Conservation (phyloP, 208 protist genomes). For the Balamuthia mandrillaris region DNA sequence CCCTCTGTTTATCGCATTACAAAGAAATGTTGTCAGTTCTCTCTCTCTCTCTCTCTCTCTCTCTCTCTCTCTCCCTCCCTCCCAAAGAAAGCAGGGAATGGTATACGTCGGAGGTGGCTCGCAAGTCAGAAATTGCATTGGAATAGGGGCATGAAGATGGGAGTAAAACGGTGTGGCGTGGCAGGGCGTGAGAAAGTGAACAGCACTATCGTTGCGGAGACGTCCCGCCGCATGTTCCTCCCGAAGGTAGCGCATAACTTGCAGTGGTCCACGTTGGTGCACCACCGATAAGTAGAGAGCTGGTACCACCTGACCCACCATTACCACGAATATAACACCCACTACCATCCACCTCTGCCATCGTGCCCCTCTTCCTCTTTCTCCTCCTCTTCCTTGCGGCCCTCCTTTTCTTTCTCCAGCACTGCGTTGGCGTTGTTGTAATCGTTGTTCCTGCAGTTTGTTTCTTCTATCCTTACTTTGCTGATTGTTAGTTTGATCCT, state of each 20-base stretch:
- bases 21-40: too few relatives aligned
- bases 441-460: background rate
- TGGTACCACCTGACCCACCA: background rate
- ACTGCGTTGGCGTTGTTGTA: background rate
- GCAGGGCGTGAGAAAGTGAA: constrained; percentile 62
- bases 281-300: constrained; percentile 55
- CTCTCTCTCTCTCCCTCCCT: too few relatives aligned
- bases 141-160: constrained; percentile 53
- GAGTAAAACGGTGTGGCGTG: constrained; percentile 65
- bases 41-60: too few relatives aligned
- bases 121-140: constrained; percentile 50
- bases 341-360: background rate
- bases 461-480: background rate
- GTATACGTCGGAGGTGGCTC: background rate
- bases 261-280: constrained; percentile 58
- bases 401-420: background rate
- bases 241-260: constrained; percentile 54
- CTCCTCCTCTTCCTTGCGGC: background rate
- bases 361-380: too few relatives aligned
- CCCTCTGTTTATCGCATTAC: too few relatives aligned
- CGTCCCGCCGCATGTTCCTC: background rate
- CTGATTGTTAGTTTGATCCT: constrained; percentile 33
- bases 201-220: background rate
- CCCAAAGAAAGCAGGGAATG: background rate
- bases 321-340: background rate